phyloP scores from a whole-genome alignment of 2,329 filamentous ascomycete species.

The Xylaria hypoxylon region DNA sequence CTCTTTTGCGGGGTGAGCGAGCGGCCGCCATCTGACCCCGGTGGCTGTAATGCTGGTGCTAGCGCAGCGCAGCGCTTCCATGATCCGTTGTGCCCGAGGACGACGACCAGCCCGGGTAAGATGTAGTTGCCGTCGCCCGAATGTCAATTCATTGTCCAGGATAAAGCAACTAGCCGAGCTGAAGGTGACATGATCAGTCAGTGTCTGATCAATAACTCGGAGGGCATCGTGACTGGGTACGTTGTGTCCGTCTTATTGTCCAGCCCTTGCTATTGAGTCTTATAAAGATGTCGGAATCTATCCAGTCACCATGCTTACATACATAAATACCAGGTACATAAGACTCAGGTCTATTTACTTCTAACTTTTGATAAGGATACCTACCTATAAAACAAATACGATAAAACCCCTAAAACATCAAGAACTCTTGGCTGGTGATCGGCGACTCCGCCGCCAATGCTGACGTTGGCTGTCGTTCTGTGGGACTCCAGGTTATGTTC shows the following conservation, averaged over 20 bases:
- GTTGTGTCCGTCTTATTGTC: neutral
- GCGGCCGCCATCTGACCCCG: neutral
- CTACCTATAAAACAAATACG: neutral
- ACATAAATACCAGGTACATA: no score
- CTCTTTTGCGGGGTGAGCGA: neutral
- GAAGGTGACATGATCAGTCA: neutral
- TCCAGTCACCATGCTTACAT: no score
- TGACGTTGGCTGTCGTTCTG: conserved; percentile 15
- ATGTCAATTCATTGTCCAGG: neutral
- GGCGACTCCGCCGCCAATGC: conserved; percentile 4
- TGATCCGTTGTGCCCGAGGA: neutral
- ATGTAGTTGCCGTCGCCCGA: neutral
- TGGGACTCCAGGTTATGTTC: neutral
- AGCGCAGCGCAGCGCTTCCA: no score
- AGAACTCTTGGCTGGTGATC: neutral
- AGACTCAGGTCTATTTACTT: no score
- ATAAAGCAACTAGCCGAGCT: neutral
- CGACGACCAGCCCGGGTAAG: neutral
- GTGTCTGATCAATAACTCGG: no score
- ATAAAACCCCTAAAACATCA: no score
- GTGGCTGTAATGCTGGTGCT: neutral
- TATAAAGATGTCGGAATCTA: neutral
- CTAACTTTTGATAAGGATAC: neutral
- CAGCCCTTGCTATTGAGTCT: neutral
- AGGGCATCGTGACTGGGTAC: no score